Percentiles rank a stretch among this genome's conserved stretches.
Conservation (phyloP, 495 filamentous ascomycete species). For the Trichoderma erinaceum region DNA sequence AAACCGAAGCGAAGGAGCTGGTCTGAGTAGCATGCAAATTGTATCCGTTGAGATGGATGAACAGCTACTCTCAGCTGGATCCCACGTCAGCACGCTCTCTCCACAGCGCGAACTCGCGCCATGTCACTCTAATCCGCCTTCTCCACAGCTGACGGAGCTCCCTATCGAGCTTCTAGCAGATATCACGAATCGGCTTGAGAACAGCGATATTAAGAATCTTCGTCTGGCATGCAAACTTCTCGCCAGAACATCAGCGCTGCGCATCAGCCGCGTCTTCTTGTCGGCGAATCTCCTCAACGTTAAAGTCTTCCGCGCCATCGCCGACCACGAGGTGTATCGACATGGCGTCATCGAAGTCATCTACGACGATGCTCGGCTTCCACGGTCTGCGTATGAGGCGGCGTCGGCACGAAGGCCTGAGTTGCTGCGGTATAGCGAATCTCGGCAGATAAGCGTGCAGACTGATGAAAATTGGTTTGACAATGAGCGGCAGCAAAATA, state of each 20-base stretch:
- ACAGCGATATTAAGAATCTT: neutral
- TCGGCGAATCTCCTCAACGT: slow-evolving; percentile 7
- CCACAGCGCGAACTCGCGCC: neutral
- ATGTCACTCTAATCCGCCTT: neutral
- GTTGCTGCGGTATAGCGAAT: neutral
- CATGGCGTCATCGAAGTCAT: slow-evolving; percentile 11
- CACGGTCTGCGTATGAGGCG: neutral
- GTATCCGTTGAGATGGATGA: too few relatives aligned
- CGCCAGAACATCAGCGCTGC: neutral
- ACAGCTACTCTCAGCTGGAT: too few relatives aligned
- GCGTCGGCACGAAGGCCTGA: neutral
- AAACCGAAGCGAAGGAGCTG: too few relatives aligned
- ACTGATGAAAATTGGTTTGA: neutral
- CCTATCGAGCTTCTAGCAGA: neutral
- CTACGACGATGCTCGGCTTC: slow-evolving; percentile 1
- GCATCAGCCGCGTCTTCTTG: slow-evolving; percentile 8
- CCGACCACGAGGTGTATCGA: slow-evolving; percentile 3
- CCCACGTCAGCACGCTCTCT: too few relatives aligned
- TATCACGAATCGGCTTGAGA: neutral
- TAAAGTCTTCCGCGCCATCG: slow-evolving; percentile 10
- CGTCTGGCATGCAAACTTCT: neutral
- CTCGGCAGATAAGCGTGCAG: neutral
- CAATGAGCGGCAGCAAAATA: neutral
- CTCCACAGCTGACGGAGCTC: neutral
- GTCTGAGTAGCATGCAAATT: too few relatives aligned